Percentiles rank a stretch among this genome's conserved stretches.
Conservation (phyloP, 192 early-diverging fungal genomes). For the Umbelopsis sp. region DNA sequence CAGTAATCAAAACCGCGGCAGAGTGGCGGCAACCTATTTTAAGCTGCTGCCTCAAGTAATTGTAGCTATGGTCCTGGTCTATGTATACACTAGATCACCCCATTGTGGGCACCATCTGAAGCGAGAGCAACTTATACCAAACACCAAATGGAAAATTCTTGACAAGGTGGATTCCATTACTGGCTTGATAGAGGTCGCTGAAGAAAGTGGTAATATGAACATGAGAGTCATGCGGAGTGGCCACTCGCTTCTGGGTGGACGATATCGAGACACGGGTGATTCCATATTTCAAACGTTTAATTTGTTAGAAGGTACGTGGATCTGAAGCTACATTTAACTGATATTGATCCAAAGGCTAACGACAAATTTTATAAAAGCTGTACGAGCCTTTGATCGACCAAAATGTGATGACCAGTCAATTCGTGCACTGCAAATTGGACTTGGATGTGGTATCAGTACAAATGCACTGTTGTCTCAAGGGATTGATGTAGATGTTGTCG, state of each 20-base stretch:
- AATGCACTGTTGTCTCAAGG: conserved; percentile 60
- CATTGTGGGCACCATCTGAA: neutral
- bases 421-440: conserved; percentile 49
- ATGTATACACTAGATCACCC: neutral
- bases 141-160: conserved; percentile 43
- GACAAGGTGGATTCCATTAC: conserved; percentile 78
- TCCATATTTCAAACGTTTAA: conserved; percentile 85
- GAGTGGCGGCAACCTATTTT: neutral
- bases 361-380: neutral
- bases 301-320: conserved; percentile 73
- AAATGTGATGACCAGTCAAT: neutral
- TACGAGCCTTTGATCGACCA: neutral
- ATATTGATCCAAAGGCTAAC: neutral
- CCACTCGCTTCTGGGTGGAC: conserved; percentile 88
- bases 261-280: conserved; percentile 64
- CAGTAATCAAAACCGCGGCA: neutral
- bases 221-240: conserved; percentile 81
- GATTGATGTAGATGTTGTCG: conserved; percentile 77
- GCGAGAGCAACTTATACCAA: neutral
- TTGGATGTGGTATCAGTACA: conserved; percentile 82
- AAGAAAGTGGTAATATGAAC: conserved; percentile 52
- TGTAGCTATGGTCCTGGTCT: neutral
- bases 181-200: conserved; percentile 77
- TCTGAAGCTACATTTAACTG: conserved; percentile 33
- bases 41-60: neutral